phyloP scores from a whole-genome alignment of 768 basidiomycete species.

The Termitomyces sp. region DNA sequence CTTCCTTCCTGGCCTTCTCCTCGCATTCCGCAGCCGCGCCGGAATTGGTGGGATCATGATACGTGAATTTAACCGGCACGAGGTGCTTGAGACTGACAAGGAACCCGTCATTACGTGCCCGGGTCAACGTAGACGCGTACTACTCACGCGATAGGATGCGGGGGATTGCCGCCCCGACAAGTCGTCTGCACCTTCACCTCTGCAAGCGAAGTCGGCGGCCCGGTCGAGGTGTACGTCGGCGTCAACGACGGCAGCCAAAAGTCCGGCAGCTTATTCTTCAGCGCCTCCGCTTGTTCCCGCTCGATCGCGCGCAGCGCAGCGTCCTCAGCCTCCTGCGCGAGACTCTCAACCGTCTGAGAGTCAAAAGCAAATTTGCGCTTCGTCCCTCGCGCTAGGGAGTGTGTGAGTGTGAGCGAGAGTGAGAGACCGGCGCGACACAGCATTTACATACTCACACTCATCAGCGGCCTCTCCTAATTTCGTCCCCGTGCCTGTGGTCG shows the following conservation, averaged over 20 bases:
- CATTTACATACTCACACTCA: slow-evolving; percentile 22
- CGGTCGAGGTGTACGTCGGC: slow-evolving; percentile 65
- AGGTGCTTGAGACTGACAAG: slow-evolving; percentile 72
- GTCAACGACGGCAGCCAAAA: slow-evolving; percentile 97
- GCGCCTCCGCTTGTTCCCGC: slow-evolving; percentile 75
- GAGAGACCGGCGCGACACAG: too few species aligned
- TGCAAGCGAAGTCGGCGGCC: slow-evolving; percentile 57
- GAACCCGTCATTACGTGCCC: too few species aligned
- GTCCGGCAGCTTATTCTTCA: slow-evolving; percentile 88
- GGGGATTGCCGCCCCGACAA: slow-evolving; percentile 75
- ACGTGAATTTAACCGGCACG: slow-evolving; percentile 74
- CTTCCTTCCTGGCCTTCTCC: slow-evolving; percentile 42
- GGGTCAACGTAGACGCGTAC: slow-evolving; percentile 22
- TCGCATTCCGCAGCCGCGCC: slow-evolving; percentile 28
- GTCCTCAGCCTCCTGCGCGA: slow-evolving; percentile 82
- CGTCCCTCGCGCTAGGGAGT: neutral
- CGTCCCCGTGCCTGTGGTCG: slow-evolving; percentile 29
- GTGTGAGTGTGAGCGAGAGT: too few species aligned
- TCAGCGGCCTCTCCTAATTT: slow-evolving; percentile 33
- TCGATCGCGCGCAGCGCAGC: slow-evolving; percentile 80
- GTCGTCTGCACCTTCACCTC: slow-evolving; percentile 86
- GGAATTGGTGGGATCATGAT: too few species aligned
- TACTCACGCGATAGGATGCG: slow-evolving; percentile 74
- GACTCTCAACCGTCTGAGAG: slow-evolving; percentile 57
- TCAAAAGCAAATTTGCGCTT: slow-evolving; percentile 41